Evolutionary conservation across 257 asterid genomes (phyloP).

Genomic region (Lavandula angustifolia): DNA sequence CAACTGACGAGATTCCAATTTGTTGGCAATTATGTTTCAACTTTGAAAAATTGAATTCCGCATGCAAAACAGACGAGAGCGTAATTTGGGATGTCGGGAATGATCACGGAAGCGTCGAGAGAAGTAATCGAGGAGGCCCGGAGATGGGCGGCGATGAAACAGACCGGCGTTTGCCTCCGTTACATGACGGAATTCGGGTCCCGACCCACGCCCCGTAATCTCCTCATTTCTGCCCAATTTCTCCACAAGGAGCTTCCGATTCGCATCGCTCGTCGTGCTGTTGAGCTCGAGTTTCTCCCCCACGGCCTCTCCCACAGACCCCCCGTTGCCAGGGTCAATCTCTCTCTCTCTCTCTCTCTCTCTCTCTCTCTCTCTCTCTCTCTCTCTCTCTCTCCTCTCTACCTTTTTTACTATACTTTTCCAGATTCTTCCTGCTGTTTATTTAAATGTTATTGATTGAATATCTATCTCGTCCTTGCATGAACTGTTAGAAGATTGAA

Average conservation of each 20-base stretch:
- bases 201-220: constrained; percentile 60
- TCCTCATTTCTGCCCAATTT: constrained; percentile 79
- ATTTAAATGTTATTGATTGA: too few relatives aligned
- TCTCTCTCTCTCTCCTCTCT: too few relatives aligned
- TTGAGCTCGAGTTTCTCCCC: constrained; percentile 82
- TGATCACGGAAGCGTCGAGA: constrained; percentile 54
- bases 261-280: constrained; percentile 85
- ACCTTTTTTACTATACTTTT: too few relatives aligned
- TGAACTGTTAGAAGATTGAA: too few relatives aligned
- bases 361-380: too few relatives aligned
- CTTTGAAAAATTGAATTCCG: too few relatives aligned
- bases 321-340: constrained; percentile 75
- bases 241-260: constrained; percentile 85
- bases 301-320: constrained; percentile 74
- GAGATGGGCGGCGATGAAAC: constrained; percentile 77
- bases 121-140: constrained; percentile 64
- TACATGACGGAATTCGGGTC: constrained; percentile 96
- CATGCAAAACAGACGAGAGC: too few relatives aligned
- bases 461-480: too few relatives aligned
- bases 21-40: too few relatives aligned
- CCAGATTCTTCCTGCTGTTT: too few relatives aligned
- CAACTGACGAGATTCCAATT: too few relatives aligned
- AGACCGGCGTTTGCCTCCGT: constrained; percentile 80
- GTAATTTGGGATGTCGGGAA: constrained; percentile 51
- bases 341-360: too few relatives aligned